Evolutionary conservation across 805 yeast species (phyloP), one percentile per base, ranked within the genome.

Genomic region (Sugiyamaella boreocaroliniensis): DNA sequence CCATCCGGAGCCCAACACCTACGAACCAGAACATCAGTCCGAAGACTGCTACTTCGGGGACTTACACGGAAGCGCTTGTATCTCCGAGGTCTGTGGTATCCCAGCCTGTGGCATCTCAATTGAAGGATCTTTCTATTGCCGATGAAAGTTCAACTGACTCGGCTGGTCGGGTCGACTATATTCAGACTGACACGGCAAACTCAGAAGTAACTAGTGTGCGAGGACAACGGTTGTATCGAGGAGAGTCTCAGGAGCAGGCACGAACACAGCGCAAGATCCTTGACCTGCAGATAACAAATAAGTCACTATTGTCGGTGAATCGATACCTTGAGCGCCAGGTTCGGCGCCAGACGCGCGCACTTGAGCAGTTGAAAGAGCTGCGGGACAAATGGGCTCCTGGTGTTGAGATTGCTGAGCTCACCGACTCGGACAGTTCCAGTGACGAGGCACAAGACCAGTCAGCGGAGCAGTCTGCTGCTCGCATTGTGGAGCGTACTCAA

Each of bases 241-340:
- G 37, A 32, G 8, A 32, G 37, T 14, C 37, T 11, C 37, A 14
- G 15, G 41, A 16, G 2, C 41, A 48, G 15, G 57, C 55, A 1
- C 43, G 60, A 37, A 40, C 56, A 2, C 56, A 61, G 29, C 52
- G 68, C 5, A 64, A 61, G 48, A 57, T 65, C n/a, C 47, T 58
- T 50, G 68, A 65, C 45, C 50, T 65, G 29, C 67, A 65, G 44
- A 62, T 65, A n/a, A 57, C 68, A 15, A 65, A 65, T 53, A 47
- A 59, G 18, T 63, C 67, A 15, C 52, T 65, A 37, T 44, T 61
- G 40, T 54, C 61, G 2, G 54, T 64, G 22, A 65, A 65, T 52
- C 56, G 58, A 29, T 59, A 59, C 34, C 55, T 65, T 34, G 68
- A 65, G 46, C 54, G 55, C 14, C 51, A 54, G 32, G 43, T 64